Base-by-base conservation (phyloP, 768 basidiomycete genomes). In the Imleria badia region DNA sequence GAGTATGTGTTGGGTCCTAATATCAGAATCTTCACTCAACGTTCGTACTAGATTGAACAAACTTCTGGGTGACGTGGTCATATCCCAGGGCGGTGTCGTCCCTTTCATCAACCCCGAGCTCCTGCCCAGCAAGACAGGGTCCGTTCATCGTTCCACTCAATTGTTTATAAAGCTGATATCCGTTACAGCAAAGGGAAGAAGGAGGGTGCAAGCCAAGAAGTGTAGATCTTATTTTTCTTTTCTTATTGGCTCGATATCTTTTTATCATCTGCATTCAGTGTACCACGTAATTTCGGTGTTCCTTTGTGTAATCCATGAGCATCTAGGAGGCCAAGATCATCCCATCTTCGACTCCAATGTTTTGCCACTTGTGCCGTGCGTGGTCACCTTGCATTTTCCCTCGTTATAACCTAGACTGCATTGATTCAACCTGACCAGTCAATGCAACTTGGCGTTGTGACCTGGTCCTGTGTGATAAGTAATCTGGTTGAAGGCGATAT, bases 11-110 rank as follows among this genome's bases (percentile, higher is more conserved):
- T 5, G 26, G 47, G 26, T 1, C 26, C 19, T 17, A 38, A 9
- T 43, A 10, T 33, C 10, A 9, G 10, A 48, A 38, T 11, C 13
- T 17, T 17, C 20, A 20, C 40, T 47, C 26, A 39, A 55, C 6
- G 3, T 31, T 56, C 22, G 19, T 52, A 51, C 1, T 45, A 85
- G 84, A 72, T 68, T 91, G 62, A 87, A 88, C 76, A 88, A 84
- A 63, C 86, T 94, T 59, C 83, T 94, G 53, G 91, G 90, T 19
- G 78, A 84, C 52, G 92, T 94, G 61, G 86, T 90, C 69, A 94
- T 94, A 77, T 91, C 89, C 22, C 91, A 94, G 71, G 92, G 92
- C 73, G 92, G 91, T 80, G 89, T 91, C 51, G 84, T 87, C 19
- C 89, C 89, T 19, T 78, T 76, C 70, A 83, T 85, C 66, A 78